These are phyloP conservation scores for Xylaria grammica DNA, from an alignment of 495 filamentous ascomycete species.

Conservation along the genomic window DNA sequence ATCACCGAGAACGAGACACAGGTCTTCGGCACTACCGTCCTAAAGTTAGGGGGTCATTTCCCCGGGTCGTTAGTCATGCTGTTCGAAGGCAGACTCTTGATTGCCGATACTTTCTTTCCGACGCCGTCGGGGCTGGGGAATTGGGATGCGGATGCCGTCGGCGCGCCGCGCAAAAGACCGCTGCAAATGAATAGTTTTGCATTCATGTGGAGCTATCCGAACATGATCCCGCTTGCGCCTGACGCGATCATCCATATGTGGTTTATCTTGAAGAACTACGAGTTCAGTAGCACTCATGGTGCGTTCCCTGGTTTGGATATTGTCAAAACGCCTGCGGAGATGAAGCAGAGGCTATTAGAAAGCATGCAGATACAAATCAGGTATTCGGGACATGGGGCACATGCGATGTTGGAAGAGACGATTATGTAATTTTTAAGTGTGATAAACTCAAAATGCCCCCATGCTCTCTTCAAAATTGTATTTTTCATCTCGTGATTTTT, in stretches of 20 bases:
- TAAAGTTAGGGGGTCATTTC: conserved; percentile 79
- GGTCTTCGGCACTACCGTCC: conserved; percentile 59
- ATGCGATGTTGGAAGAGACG: conserved; percentile 49
- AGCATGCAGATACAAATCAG: conserved; percentile 75
- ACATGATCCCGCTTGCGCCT: conserved; percentile 75
- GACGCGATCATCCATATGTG: conserved; percentile 60
- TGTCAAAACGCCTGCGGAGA: conserved; percentile 43
- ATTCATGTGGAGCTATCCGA: conserved; percentile 83
- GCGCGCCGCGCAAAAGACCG: conserved; percentile 48
- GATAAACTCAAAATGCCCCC: not conserved
- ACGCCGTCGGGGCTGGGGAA: conserved; percentile 60
- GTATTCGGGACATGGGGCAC: conserved; percentile 59
- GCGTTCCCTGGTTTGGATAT: conserved; percentile 68
- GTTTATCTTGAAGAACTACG: conserved; percentile 55
- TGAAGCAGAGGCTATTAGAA: conserved; percentile 70
- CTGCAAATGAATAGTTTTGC: conserved; percentile 64
- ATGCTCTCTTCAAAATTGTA: too few relatives aligned
- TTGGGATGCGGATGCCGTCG: conserved; percentile 43
- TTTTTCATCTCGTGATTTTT: too few relatives aligned
- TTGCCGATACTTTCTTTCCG: conserved; percentile 74
- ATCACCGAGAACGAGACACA: conserved; percentile 35
- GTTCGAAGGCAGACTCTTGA: conserved; percentile 62
- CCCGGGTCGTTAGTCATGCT: conserved; percentile 69
- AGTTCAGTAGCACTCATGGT: conserved; percentile 69
- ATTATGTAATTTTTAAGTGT: conserved; percentile 8